Percentiles rank a stretch among this genome's conserved stretches.
Evolutionary conservation across 139 green algal species (phyloP).

Genomic region (Coelastrella sp.): DNA sequence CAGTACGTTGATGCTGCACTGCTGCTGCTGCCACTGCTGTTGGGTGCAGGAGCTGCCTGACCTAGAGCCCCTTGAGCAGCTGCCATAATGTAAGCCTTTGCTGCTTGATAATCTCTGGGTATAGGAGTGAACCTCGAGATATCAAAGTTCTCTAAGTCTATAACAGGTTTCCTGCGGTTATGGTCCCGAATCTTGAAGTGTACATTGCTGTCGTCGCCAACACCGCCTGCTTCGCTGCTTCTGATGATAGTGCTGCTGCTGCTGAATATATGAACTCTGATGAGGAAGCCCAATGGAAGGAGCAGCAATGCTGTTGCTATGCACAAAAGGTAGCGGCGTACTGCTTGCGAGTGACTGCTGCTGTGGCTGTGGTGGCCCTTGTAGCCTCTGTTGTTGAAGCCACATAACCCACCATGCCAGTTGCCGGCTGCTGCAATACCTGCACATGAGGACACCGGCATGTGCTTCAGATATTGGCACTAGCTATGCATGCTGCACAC

Average conservation of each 20-base stretch:
- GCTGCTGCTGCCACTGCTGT: conserved; percentile 33
- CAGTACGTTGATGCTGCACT: neutral
- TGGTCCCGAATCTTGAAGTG: neutral
- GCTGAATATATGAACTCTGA: neutral
- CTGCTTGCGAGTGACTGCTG: neutral
- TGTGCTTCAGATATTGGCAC: too few relatives aligned
- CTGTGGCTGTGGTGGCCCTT: neutral
- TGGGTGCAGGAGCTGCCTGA: neutral
- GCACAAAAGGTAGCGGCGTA: neutral
- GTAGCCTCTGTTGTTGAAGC: neutral
- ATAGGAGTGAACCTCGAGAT: neutral
- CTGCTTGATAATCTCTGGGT: neutral
- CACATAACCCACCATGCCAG: neutral
- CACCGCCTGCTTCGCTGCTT: neutral
- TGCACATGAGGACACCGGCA: too few relatives aligned
- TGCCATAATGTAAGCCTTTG: neutral
- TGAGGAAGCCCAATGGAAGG: neutral
- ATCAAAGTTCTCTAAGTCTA: conserved; percentile 9
- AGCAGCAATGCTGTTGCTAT: neutral
- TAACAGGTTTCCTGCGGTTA: neutral
- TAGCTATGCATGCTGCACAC: too few relatives aligned
- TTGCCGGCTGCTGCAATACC: neutral
- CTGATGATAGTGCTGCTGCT: neutral
- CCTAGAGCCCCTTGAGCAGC: neutral
- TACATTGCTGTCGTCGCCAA: neutral